Percentiles rank a stretch among this genome's conserved stretches.
phyloP scores from a whole-genome alignment of 805 yeast genomes.

The Komagataella mondaviorum region DNA sequence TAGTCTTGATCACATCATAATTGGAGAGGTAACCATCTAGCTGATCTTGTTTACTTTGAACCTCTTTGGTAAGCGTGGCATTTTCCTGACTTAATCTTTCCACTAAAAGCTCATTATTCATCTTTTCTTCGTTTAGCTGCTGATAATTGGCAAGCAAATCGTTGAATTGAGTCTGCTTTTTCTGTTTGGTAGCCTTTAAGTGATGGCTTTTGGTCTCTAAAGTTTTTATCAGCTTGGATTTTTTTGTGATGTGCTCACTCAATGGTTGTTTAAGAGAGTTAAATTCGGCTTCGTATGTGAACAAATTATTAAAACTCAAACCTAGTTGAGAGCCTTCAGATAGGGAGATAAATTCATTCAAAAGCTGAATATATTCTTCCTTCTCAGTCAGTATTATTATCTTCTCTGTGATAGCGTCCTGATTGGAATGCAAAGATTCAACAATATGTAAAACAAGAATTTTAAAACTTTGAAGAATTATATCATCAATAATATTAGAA shows the following conservation, averaged over 20 bases:
- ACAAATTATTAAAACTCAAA: not conserved
- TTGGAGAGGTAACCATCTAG: slow-evolving; percentile 12
- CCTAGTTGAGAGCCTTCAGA: not conserved
- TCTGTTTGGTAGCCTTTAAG: slow-evolving; percentile 6
- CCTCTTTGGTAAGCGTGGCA: slow-evolving; percentile 7
- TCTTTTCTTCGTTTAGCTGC: slow-evolving; percentile 19
- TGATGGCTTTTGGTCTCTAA: not conserved
- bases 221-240: not conserved
- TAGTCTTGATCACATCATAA: slow-evolving; percentile 18
- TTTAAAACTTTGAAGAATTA: not conserved
- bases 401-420: not conserved
- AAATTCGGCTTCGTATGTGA: not conserved
- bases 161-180: slow-evolving; percentile 9
- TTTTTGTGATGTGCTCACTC: not conserved
- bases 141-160: slow-evolving; percentile 18
- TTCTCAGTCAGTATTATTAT: not conserved
- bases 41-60: slow-evolving; percentile 6
- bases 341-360: not conserved
- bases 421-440: not conserved
- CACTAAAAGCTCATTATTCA: slow-evolving; percentile 12
- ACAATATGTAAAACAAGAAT: not conserved
- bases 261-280: not conserved
- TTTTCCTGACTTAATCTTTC: slow-evolving; percentile 9
- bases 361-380: not conserved
- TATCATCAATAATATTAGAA: not conserved